phyloP scores from a whole-genome alignment of 148 eudicot genomes.

The Pouteria glomerata region DNA sequence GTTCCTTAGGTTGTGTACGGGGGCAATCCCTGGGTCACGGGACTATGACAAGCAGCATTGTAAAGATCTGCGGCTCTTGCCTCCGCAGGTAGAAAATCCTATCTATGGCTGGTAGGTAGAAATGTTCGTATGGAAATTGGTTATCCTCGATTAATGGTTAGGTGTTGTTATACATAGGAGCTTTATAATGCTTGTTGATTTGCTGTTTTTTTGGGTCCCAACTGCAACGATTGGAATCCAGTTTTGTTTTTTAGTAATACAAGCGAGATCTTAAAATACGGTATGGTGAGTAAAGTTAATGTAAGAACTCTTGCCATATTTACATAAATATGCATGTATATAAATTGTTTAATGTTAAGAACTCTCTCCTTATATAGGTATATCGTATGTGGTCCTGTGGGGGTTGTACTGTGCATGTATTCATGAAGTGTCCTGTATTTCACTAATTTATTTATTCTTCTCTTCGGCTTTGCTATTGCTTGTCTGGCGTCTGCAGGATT shows the following conservation, averaged over 20 bases:
- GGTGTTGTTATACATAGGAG: not conserved
- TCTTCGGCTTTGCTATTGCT: too few species aligned
- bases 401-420: too few species aligned
- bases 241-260: not conserved
- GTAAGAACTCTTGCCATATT: too few species aligned
- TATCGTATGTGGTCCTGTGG: too few species aligned
- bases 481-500: too few species aligned
- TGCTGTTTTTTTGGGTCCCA: too few species aligned
- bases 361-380: too few species aligned
- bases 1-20: slow-evolving; percentile 74
- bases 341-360: too few species aligned
- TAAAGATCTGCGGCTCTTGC: slow-evolving; percentile 76
- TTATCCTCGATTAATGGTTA: not conserved
- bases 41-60: slow-evolving; percentile 66
- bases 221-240: not conserved
- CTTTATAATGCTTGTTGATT: not conserved
- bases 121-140: slow-evolving; percentile 12
- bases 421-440: too few species aligned
- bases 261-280: not conserved
- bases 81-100: slow-evolving; percentile 85
- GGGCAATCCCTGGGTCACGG: slow-evolving; percentile 76
- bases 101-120: slow-evolving; percentile 74
- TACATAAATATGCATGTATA: too few species aligned
- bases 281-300: too few species aligned
- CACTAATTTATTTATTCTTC: too few species aligned